Base-by-base conservation (phyloP, 345 rosid genomes). In the Sonneratia alba region DNA sequence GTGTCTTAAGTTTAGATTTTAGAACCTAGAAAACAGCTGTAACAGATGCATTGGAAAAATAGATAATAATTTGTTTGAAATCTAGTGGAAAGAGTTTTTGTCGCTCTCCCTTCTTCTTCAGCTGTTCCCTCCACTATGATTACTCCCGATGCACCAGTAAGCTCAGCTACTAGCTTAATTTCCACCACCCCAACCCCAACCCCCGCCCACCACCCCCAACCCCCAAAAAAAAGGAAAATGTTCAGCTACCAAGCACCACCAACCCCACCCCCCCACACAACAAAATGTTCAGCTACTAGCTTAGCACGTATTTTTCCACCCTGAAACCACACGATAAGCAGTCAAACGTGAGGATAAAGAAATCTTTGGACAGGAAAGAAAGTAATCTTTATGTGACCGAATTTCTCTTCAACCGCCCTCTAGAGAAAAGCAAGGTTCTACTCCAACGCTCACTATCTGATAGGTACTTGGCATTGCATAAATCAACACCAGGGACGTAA, bases 231-330 rank as follows among this genome's bases (percentile, higher is more conserved):
- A 40, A 40, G 7, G 43, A 40, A 40, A n/a, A n/a, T n/a, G n/a
- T n/a, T n/a, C n/a, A n/a, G n/a, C n/a, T n/a, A n/a, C n/a, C n/a
- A n/a, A n/a, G n/a, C n/a, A n/a, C n/a, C n/a, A n/a, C n/a, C n/a
- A n/a, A n/a, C n/a, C n/a, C n/a, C n/a, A n/a, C n/a, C n/a, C n/a
- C n/a, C n/a, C n/a, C n/a, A n/a, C n/a, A n/a, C n/a, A n/a, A n/a
- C n/a, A n/a, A 27, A 27, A 27, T 27, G 32, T 27, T 27, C 32
- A 27, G 32, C 32, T 32, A 81, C 92, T 67, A 94, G 93, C 77
- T 83, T 90, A 72, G 96, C 77, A 65, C 97, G 96, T 73, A 94
- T 88, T 77, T 90, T 94, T 74, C 98, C 98, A 73, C 98, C 97
- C 98, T 91, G 79, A 73, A 73, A 77, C 69, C 69, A 69, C 15